A percentile compares a stretch with the other conserved stretches of the same genome.
Evolutionary conservation across 352 stramenopile species (phyloP).

Genomic region (Elongisporangium undulatum): DNA sequence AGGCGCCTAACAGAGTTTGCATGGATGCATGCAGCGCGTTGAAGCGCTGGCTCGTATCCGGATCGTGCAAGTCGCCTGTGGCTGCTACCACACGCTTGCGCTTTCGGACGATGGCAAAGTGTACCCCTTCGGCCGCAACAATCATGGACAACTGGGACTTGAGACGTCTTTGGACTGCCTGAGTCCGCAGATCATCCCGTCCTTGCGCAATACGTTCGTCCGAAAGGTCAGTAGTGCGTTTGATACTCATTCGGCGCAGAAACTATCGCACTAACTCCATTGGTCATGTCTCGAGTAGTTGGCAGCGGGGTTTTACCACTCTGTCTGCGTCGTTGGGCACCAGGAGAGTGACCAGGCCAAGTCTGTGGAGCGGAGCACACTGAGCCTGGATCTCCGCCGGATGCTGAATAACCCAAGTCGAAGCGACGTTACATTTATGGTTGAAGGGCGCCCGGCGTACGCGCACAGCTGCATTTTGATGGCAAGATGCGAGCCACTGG

Average conservation of each 20-base stretch:
- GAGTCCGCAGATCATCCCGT: conserved; percentile 68
- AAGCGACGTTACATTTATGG: conserved; percentile 82
- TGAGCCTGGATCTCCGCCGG: conserved; percentile 67
- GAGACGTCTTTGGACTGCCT: conserved; percentile 68
- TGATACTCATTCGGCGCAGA: neutral
- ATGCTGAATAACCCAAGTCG: conserved; percentile 83
- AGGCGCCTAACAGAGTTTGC: neutral
- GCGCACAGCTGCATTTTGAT: conserved; percentile 87
- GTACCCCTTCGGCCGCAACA: conserved; percentile 92
- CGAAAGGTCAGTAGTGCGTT: conserved; percentile 37
- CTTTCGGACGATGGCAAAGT: conserved; percentile 85
- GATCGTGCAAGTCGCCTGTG: conserved; percentile 73
- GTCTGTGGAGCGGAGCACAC: conserved; percentile 17
- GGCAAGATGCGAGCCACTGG: conserved; percentile 84
- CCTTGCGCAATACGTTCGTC: conserved; percentile 48
- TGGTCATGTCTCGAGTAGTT: conserved; percentile 34
- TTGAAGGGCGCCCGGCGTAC: conserved; percentile 62
- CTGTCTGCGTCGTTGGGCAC: conserved; percentile 47
- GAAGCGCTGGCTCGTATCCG: conserved; percentile 41
- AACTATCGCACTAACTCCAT: neutral
- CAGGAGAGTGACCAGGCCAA: conserved; percentile 11
- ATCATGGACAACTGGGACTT: conserved; percentile 90
- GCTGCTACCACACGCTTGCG: conserved; percentile 82
- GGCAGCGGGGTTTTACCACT: conserved; percentile 92
- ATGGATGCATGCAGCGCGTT: conserved; percentile 30